Conservation (phyloP, 169 alveolate genomes). For the Eimeria falciformis region DNA sequence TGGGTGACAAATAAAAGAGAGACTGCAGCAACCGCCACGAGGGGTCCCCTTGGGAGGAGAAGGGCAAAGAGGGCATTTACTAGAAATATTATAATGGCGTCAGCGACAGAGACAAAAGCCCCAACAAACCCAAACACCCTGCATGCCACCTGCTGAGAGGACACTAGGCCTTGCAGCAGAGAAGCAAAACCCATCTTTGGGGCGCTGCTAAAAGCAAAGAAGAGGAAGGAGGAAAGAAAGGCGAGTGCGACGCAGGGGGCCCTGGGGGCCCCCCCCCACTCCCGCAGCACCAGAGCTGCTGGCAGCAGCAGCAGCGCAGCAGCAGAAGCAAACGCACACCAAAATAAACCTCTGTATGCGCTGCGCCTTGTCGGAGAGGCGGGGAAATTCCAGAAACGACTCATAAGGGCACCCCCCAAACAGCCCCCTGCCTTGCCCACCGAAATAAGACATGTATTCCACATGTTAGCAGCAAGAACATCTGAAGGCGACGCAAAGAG, state of each 20-base stretch:
- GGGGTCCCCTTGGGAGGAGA: not conserved
- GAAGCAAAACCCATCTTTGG: constrained; percentile 76
- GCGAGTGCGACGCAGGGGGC: not conserved
- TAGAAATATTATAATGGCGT: constrained; percentile 65
- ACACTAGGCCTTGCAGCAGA: constrained; percentile 75
- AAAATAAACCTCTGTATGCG: constrained; percentile 30
- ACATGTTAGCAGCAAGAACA: constrained; percentile 19
- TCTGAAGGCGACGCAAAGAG: constrained; percentile 30
- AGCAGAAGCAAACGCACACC: constrained; percentile 46
- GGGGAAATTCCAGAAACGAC: constrained; percentile 60
- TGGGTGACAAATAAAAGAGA: constrained; percentile 27
- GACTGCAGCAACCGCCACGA: constrained; percentile 19
- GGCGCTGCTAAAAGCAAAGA: constrained; percentile 72
- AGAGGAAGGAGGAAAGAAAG: constrained; percentile 45
- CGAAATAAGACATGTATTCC: constrained; percentile 39
- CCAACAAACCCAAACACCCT: constrained; percentile 77
- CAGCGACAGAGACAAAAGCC: constrained; percentile 65
- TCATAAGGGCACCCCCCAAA: constrained; percentile 62
- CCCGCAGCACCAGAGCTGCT: not conserved
- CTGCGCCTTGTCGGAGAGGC: constrained; percentile 35
- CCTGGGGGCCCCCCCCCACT: not conserved
- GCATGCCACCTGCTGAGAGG: constrained; percentile 65
- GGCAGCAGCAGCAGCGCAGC: constrained; percentile 47
- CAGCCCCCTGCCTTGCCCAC: constrained; percentile 75
- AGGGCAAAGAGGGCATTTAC: constrained; percentile 35